A percentile compares a stretch with the other conserved stretches of the same genome.
phyloP scores from a whole-genome alignment of 768 basidiomycete genomes.

The Rhizopogon vesiculosus region DNA sequence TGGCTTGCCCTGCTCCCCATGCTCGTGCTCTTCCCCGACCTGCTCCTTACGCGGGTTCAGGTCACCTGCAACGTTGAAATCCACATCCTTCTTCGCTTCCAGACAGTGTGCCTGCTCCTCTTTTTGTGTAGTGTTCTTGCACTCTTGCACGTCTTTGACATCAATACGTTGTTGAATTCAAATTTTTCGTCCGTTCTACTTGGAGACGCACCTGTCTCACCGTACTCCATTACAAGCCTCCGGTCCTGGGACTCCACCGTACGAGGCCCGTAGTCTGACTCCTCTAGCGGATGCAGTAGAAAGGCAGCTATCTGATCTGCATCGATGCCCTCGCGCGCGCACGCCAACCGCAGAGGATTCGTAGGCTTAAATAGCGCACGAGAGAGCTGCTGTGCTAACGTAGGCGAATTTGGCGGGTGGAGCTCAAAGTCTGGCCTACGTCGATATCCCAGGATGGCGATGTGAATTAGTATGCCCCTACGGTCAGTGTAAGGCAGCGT shows the following conservation, averaged over 20 bases:
- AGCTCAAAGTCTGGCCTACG: slow-evolving; percentile 41
- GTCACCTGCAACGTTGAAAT: background rate
- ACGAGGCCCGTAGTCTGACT: slow-evolving; percentile 5
- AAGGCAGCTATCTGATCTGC: slow-evolving; percentile 10
- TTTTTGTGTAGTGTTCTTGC: background rate
- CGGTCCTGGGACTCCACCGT: slow-evolving; percentile 16
- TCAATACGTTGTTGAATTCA: slow-evolving; percentile 4
- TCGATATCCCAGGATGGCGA: slow-evolving; percentile 46
- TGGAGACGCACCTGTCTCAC: background rate
- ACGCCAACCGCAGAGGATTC: slow-evolving; percentile 20
- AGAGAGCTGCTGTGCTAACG: slow-evolving; percentile 36
- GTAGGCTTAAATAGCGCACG: slow-evolving; percentile 31
- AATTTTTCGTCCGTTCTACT: background rate
- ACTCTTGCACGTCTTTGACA: background rate
- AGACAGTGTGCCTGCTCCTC: background rate
- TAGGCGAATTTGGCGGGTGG: slow-evolving; percentile 38
- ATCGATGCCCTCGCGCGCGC: slow-evolving; percentile 22
- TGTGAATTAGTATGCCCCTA: slow-evolving; percentile 49
- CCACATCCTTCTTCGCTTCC: background rate
- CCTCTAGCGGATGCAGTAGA: slow-evolving; percentile 9
- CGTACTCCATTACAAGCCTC: slow-evolving; percentile 10
- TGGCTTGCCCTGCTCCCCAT: background rate
- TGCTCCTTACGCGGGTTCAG: background rate
- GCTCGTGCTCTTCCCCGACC: background rate
- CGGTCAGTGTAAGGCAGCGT: background rate